Evolutionary conservation across 768 basidiomycete species (phyloP).

Genomic region (Mycena crocata): DNA sequence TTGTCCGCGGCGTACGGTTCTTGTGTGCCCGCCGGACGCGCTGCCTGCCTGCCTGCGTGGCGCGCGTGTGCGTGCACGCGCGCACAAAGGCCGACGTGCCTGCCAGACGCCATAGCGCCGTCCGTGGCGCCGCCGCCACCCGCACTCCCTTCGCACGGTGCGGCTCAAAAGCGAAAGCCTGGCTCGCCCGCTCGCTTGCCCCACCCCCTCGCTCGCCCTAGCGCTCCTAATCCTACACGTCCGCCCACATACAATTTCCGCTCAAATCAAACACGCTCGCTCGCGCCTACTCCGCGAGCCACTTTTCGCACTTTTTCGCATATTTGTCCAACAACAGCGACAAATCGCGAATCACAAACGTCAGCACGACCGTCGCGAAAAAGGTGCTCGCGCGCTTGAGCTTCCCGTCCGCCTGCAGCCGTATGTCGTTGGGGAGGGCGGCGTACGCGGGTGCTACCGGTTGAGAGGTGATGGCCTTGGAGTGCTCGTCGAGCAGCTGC

Average conservation of each 20-base stretch:
- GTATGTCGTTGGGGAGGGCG: slow-evolving; percentile 73
- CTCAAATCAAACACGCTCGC: too few species aligned
- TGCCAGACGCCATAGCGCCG: slow-evolving; percentile 7
- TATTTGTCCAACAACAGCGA: slow-evolving; percentile 92
- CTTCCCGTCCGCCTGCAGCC: slow-evolving; percentile 74
- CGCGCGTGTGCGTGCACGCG: neutral
- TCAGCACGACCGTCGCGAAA: slow-evolving; percentile 88
- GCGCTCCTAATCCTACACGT: too few species aligned
- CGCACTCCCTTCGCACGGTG: neutral
- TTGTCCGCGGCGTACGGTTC: slow-evolving; percentile 1
- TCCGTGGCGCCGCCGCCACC: neutral
- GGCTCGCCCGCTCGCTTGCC: too few species aligned
- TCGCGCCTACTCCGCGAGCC: slow-evolving; percentile 85
- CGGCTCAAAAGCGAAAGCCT: too few species aligned
- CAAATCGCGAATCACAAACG: slow-evolving; percentile 90
- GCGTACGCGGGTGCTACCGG: slow-evolving; percentile 80
- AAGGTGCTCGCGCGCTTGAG: slow-evolving; percentile 90
- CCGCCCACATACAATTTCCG: too few species aligned
- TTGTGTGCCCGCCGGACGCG: slow-evolving; percentile 18
- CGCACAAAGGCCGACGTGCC: slow-evolving; percentile 18
- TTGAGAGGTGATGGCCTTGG: slow-evolving; percentile 74
- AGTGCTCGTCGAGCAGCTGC: slow-evolving; percentile 90
- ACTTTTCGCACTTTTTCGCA: slow-evolving; percentile 93
- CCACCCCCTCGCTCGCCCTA: too few species aligned
- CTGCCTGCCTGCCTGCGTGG: too few species aligned